phyloP scores from a whole-genome alignment of 345 rosid species.

The Citrus glauca region DNA sequence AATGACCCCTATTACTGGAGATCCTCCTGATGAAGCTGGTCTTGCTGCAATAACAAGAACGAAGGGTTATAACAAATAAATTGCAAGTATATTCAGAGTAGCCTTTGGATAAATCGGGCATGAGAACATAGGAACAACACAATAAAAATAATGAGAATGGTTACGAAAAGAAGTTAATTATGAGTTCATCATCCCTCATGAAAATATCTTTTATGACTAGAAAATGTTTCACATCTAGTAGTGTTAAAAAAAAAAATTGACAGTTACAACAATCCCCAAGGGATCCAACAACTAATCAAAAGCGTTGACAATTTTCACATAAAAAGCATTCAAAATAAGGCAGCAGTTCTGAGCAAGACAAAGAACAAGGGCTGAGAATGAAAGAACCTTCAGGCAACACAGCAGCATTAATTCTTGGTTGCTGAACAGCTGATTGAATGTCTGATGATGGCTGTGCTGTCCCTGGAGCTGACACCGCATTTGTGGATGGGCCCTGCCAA shows the following conservation, averaged over 20 bases:
- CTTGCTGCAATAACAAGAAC: constrained; percentile 20
- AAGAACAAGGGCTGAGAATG: neutral
- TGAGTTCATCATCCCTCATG: neutral
- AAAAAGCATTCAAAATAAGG: neutral
- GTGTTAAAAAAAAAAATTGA: neutral
- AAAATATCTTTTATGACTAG: neutral
- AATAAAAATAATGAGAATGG: neutral
- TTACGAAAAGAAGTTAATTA: neutral
- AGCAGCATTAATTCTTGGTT: constrained; percentile 32
- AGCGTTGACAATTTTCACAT: no score
- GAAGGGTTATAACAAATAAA: neutral
- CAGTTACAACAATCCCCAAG: neutral
- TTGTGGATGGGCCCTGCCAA: constrained; percentile 32
- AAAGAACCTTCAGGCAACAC: constrained; percentile 49
- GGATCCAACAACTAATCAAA: neutral
- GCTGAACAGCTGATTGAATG: constrained; percentile 44
- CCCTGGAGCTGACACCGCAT: constrained; percentile 39
- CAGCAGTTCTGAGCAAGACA: neutral
- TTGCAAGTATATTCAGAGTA: neutral
- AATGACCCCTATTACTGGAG: constrained; percentile 69
- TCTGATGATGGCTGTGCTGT: constrained; percentile 39
- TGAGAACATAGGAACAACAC: neutral
- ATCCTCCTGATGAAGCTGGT: constrained; percentile 35
- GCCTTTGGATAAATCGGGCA: neutral
- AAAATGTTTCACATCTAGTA: neutral